These are phyloP conservation scores for Wickerhamiella shivajii DNA, from an alignment of 805 yeast genomes.

Conservation along the genomic window DNA sequence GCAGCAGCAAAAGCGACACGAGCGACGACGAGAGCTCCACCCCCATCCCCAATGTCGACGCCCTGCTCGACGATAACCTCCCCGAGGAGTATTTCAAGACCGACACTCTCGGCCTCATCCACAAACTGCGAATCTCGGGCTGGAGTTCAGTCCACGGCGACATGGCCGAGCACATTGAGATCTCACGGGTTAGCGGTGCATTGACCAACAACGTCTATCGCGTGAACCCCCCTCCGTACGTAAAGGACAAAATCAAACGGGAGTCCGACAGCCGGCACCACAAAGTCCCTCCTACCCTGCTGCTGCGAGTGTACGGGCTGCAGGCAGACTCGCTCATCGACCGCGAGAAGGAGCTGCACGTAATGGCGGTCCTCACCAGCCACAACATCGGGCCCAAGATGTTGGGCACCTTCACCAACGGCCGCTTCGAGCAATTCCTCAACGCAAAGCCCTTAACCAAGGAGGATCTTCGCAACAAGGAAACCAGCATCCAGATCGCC, in stretches of 20 bases:
- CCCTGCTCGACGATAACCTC: conserved; percentile 54
- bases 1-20: conserved; percentile 5
- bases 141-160: conserved; percentile 50
- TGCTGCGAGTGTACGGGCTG: conserved; percentile 77
- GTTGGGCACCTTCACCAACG: conserved; percentile 81
- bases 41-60: conserved; percentile 31
- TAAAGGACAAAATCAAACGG: conserved; percentile 24
- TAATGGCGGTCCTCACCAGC: conserved; percentile 56
- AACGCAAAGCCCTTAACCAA: conserved; percentile 67
- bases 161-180: conserved; percentile 31
- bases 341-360: conserved; percentile 61
- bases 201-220: conserved; percentile 81
- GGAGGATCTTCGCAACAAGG: conserved; percentile 58
- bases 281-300: conserved; percentile 39
- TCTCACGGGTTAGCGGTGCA: conserved; percentile 77
- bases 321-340: conserved; percentile 78
- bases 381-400: conserved; percentile 78
- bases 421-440: conserved; percentile 85
- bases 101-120: conserved; percentile 54
- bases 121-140: conserved; percentile 51
- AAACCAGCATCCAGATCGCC: conserved; percentile 70
- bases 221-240: conserved; percentile 40
- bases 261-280: conserved; percentile 20
- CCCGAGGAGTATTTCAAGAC: conserved; percentile 78
- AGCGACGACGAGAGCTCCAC: conserved; percentile 6